Base-by-base conservation (phyloP, 208 protist genomes). In the Naegleria gruberi region DNA sequence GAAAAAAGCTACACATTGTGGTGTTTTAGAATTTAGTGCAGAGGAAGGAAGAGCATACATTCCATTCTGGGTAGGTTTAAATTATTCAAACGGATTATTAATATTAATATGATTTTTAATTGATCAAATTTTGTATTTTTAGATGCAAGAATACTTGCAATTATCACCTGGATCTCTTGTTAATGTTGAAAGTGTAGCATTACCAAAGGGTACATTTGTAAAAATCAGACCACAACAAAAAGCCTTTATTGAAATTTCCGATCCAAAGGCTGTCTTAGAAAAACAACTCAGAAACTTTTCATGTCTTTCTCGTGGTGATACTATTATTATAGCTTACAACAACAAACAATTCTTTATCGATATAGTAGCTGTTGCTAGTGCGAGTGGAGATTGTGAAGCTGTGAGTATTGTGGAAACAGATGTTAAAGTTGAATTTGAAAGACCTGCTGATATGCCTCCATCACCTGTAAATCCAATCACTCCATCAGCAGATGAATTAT, bases 381-480 rank as follows among this genome's bases (percentile, higher is more conserved):
- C 44, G 42, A 51, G 46, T 6, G 87, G 90, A 73, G 89, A 88
- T 26, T 44, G 44, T 26, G 87, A 96, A 43, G 97, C 96, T 15
- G 95, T 98, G 19, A 94, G 94, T 40, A 98, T 97, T 73, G 95
- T 97, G n/a, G 96, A 97, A 85, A 96, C 95, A 37, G 96, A 98
- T 92, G 90, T 98, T 77, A 97, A 98, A 85, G 96, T 98, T 7
- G 97, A 98, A 77, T 98, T 98, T 93, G 96, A 96, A 51, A 92
- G 96, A 8, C 97, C 97, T 8, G 91, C 97, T 3, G 96, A 97
- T 91, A 97, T 97, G 95, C 95, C 95, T 12, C 93, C 93, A 12
- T 95, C 94, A 3, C 95, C 95, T 5, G 90, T 90, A 6, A 90
- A 94, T 57, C 90, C 90, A 40, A 17, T 26, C 12, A 42, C 83